Conservation (phyloP, 2,329 filamentous ascomycete genomes). For the Fusarium paranaense region DNA sequence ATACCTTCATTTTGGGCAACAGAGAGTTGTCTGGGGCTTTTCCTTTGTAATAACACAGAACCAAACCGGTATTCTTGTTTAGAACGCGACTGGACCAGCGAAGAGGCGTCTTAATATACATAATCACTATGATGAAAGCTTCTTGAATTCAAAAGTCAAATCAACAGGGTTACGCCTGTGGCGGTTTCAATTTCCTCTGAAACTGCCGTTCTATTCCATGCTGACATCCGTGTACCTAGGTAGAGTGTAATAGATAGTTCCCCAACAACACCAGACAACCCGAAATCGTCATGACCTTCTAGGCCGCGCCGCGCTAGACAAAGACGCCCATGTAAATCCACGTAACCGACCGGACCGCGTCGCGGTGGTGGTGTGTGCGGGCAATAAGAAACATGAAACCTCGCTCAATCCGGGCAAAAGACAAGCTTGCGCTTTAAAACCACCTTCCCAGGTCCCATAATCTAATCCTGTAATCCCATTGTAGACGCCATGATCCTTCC, state of each 20-base stretch:
- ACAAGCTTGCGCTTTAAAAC: constrained; percentile 23
- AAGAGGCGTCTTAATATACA: not conserved
- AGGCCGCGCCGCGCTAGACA: constrained; percentile 4
- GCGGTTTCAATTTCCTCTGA: constrained; percentile 15
- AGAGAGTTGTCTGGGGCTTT: not conserved
- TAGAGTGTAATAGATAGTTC: not conserved
- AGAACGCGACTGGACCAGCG: not conserved
- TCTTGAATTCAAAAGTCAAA: not conserved
- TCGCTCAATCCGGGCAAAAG: not conserved
- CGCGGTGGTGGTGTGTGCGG: not conserved
- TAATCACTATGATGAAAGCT: not conserved
- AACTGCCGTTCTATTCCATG: constrained; percentile 13
- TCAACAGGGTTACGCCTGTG: constrained; percentile 11
- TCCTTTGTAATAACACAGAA: not conserved
- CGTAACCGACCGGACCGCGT: not conserved
- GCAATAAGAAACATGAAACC: not conserved
- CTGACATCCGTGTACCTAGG: not conserved
- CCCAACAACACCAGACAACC: not conserved
- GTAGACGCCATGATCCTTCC: constrained; percentile 18
- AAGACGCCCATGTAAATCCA: constrained; percentile 6
- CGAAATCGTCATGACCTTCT: not conserved
- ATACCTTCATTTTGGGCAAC: not conserved
- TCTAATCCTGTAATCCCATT: constrained; percentile 20
- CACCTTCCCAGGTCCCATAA: not conserved
- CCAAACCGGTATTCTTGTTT: not conserved